These are phyloP conservation scores for Setaria italica DNA, from an alignment of 202 grass and related monocot genomes.

Conservation along the genomic window DNA sequence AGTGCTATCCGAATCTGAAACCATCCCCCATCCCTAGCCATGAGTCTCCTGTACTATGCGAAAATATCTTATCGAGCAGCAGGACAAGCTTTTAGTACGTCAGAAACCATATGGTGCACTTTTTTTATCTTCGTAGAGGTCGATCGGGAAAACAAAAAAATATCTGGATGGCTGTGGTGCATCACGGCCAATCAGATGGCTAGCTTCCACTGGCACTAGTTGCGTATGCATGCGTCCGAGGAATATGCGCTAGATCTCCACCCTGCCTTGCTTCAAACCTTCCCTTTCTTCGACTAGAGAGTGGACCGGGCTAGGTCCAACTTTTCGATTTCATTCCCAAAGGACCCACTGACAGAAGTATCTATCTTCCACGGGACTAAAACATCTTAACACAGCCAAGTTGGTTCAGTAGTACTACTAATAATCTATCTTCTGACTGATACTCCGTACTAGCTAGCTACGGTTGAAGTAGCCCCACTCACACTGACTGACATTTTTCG, in stretches of 20 bases:
- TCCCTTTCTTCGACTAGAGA: not conserved
- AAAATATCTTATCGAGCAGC: not conserved
- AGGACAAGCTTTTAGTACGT: not conserved
- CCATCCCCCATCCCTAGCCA: not conserved
- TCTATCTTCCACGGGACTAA: not conserved
- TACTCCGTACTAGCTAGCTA: not conserved
- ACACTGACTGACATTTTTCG: not conserved
- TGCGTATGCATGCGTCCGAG: conserved; percentile 1
- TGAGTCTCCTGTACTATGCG: not conserved
- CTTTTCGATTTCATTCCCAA: not conserved
- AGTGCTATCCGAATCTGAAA: too few relatives aligned
- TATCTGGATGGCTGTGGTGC: not conserved
- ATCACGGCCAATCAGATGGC: conserved; percentile 11
- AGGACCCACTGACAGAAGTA: not conserved
- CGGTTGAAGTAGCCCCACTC: not conserved
- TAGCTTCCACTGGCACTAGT: not conserved
- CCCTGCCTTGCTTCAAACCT: not conserved
- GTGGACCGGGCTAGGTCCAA: conserved; percentile 5
- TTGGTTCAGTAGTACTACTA: not conserved
- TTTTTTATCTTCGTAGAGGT: not conserved
- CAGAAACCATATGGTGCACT: not conserved
- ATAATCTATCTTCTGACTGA: not conserved
- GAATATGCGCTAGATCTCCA: conserved; percentile 28
- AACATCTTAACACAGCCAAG: not conserved
- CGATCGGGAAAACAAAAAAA: not conserved